phyloP scores from a whole-genome alignment of 2,329 filamentous ascomycete species.

The Cadophora malorum region DNA sequence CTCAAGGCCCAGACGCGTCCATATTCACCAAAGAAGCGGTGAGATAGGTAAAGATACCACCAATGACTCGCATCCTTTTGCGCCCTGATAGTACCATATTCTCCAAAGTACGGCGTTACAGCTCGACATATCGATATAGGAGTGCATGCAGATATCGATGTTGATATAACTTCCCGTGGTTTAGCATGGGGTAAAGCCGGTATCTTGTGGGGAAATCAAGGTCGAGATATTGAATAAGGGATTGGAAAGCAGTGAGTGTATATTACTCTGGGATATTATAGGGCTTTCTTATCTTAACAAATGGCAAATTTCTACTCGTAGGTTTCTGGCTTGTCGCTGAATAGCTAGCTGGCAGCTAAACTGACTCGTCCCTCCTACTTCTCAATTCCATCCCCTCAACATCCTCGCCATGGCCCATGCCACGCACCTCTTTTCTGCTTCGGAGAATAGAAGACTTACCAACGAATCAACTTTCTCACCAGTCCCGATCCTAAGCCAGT shows the following conservation, averaged over 20 bases:
- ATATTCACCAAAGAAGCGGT: background rate
- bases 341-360: too few species aligned
- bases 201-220: background rate
- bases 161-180: slow-evolving; percentile 1
- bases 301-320: too few species aligned
- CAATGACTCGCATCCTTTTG: background rate
- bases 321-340: too few species aligned
- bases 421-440: too few species aligned
- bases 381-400: too few species aligned
- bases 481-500: background rate
- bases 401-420: too few species aligned
- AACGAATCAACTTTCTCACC: background rate
- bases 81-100: background rate
- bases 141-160: background rate
- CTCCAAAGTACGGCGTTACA: slow-evolving; percentile 1
- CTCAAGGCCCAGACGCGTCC: background rate
- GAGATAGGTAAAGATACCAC: background rate
- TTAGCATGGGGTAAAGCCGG: background rate
- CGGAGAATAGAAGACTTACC: background rate
- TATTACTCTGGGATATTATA: background rate
- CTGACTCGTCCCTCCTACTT: too few species aligned
- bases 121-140: background rate
- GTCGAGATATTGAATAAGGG: background rate
- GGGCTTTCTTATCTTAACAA: too few species aligned
- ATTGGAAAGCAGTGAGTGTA: slow-evolving; percentile 3